Evolutionary conservation across 2,329 filamentous ascomycete genomes (phyloP), one percentile per base, ranked within the genome.

Genomic region (Nannizzia gypsea): DNA sequence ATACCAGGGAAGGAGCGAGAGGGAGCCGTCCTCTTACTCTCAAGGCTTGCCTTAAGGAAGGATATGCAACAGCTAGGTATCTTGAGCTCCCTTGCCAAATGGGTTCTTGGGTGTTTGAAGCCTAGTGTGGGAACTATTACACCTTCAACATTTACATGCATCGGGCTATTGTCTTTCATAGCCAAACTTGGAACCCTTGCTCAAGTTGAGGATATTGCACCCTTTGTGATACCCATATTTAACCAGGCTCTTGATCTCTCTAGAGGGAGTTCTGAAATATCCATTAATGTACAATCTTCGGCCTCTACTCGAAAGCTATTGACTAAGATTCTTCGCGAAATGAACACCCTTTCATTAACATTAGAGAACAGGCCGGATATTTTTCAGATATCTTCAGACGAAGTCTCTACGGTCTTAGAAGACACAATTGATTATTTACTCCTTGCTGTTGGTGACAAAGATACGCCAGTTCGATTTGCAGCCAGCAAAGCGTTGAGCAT

Each of bases 401-500:
- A 68, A 46, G 59, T 73, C 1, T 74, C 74, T 38, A 81, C 81
- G 59, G 77, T 87, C 69, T 72, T 95, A 15, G 92, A 97, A 73
- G 85, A 86, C 31, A 83, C 88, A 3, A 90, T 99, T 65, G 88
- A 90, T 59, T 85, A 88, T 67, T 79, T 96, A 2, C 80, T 99
- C 2, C 86, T 89, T 62, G 81, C 82, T 11, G 77, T 97, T 1
- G 84, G 84, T 1, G 93, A 99, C 71, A 88, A 89, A 62, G 91
- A 97, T 67, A 96, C 91, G 0, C 90, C 90, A 0, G 91, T 99
- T 11, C 81, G 93, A 40, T 83, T 96, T 66, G 88, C 92, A 34
- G 89, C 92, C 20, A 96, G 90, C 71, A 99, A 99, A 74, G 88
- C 90, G 3, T 81, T 97, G 50, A 95, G 90, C 72, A 81, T 95